A percentile compares a stretch with the other conserved stretches of the same genome.
phyloP scores from a whole-genome alignment of 2,329 filamentous ascomycete genomes.

The Camillea tinctor region DNA sequence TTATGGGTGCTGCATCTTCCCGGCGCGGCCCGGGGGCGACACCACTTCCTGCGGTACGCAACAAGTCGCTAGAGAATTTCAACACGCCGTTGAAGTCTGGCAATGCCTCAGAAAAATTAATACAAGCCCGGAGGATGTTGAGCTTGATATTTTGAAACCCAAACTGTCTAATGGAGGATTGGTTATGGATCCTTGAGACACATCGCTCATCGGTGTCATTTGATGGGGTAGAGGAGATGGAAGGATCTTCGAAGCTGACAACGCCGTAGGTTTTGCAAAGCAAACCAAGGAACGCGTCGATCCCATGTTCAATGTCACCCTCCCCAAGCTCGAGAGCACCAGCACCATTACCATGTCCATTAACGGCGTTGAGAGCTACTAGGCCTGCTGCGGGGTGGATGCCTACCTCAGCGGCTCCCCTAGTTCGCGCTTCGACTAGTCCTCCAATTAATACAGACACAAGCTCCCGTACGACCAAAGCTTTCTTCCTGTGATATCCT shows the following conservation, averaged over 20 bases:
- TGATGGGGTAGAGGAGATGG: constrained; percentile 18
- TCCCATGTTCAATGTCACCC: constrained; percentile 63
- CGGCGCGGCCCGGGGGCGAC: constrained; percentile 70
- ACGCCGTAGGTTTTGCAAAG: constrained; percentile 64
- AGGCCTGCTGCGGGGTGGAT: constrained; percentile 91
- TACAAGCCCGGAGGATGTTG: constrained; percentile 83
- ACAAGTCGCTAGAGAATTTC: constrained; percentile 77
- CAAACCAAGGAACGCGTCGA: constrained; percentile 61
- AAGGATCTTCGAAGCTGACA: constrained; percentile 47
- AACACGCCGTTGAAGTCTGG: constrained; percentile 91
- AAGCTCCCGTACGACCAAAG: constrained; percentile 83
- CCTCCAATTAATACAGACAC: constrained; percentile 80
- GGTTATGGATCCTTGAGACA: constrained; percentile 57
- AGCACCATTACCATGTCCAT: constrained; percentile 48
- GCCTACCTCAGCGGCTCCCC: constrained; percentile 92
- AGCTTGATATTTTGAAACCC: constrained; percentile 80
- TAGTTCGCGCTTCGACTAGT: constrained; percentile 84
- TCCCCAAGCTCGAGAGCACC: constrained; percentile 61
- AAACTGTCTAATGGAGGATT: constrained; percentile 62
- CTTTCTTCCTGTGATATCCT: constrained; percentile 84
- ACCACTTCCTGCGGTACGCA: constrained; percentile 79
- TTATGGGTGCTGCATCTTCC: constrained; percentile 67
- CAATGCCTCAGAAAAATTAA: constrained; percentile 89
- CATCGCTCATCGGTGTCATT: constrained; percentile 52
- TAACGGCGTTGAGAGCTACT: constrained; percentile 63